A percentile compares a stretch with the other conserved stretches of the same genome.
Evolutionary conservation across 2,329 filamentous ascomycete genomes (phyloP).

Genomic region (Pseudogymnoascus destructans): DNA sequence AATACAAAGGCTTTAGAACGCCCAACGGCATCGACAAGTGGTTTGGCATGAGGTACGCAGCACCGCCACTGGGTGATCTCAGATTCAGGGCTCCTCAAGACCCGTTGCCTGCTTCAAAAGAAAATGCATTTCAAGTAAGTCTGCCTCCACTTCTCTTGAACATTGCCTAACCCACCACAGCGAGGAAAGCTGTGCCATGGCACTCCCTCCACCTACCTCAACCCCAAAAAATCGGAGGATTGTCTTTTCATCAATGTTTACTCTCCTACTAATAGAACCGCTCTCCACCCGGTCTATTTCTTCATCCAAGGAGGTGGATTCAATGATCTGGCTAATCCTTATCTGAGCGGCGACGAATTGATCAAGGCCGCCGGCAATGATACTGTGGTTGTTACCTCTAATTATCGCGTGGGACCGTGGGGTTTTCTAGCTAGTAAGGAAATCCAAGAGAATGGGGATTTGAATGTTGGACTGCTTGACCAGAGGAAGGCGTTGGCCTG

Average conservation of each 20-base stretch:
- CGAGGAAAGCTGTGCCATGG: neutral
- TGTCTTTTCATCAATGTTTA: slow-evolving; percentile 54
- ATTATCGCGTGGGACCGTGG: slow-evolving; percentile 60
- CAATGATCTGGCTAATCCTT: slow-evolving; percentile 30
- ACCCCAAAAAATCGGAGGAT: slow-evolving; percentile 36
- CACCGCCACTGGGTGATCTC: slow-evolving; percentile 47
- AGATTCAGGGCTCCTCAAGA: slow-evolving; percentile 54
- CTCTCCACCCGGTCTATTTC: slow-evolving; percentile 48
- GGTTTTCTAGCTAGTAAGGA: slow-evolving; percentile 53
- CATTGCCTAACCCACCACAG: neutral
- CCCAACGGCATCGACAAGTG: slow-evolving; percentile 47
- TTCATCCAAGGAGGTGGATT: slow-evolving; percentile 46
- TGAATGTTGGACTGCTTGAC: slow-evolving; percentile 20
- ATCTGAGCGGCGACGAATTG: slow-evolving; percentile 25
- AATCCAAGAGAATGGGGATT: slow-evolving; percentile 31
- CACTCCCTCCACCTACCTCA: neutral
- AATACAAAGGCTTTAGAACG: neutral
- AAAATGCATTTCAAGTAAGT: neutral
- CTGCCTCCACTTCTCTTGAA: neutral
- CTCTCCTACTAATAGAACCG: slow-evolving; percentile 36
- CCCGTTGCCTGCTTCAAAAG: slow-evolving; percentile 28
- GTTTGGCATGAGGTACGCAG: slow-evolving; percentile 62
- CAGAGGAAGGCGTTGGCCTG: slow-evolving; percentile 35
- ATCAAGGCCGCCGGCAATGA: slow-evolving; percentile 37
- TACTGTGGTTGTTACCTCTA: slow-evolving; percentile 55